Evolutionary conservation across 2,329 filamentous ascomycete species (phyloP).

Genomic region (Trichoderma asperellum): DNA sequence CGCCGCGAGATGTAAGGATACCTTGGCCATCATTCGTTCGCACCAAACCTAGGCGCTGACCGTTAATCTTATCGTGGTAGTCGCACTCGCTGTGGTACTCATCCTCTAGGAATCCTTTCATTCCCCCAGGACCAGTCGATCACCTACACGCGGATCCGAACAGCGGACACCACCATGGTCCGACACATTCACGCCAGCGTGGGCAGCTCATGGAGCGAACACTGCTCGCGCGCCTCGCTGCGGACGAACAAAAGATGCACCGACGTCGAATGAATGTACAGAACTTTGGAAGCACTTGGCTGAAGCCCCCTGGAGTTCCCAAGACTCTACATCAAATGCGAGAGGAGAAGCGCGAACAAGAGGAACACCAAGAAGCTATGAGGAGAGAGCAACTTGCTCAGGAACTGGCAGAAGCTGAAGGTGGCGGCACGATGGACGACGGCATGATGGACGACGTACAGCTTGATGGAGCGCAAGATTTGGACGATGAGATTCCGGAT

Average conservation of each 20-base stretch:
- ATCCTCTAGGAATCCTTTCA: slow-evolving; percentile 59
- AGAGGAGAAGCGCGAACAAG: slow-evolving; percentile 85
- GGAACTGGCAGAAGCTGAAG: slow-evolving; percentile 72
- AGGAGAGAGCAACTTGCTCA: slow-evolving; percentile 71
- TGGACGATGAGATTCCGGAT: slow-evolving; percentile 76
- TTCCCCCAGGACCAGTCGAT: slow-evolving; percentile 42
- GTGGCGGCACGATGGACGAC: slow-evolving; percentile 42
- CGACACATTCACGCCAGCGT: slow-evolving; percentile 44
- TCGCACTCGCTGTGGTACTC: slow-evolving; percentile 76
- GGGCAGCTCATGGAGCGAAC: slow-evolving; percentile 59
- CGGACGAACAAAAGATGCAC: slow-evolving; percentile 77
- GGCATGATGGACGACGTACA: slow-evolving; percentile 60
- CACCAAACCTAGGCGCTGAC: background rate
- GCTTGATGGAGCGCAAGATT: slow-evolving; percentile 60
- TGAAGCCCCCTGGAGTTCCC: slow-evolving; percentile 81
- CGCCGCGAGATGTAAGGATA: slow-evolving; percentile 67
- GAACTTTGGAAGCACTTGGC: slow-evolving; percentile 87
- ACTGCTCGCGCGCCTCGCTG: slow-evolving; percentile 68
- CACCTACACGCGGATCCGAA: slow-evolving; percentile 38
- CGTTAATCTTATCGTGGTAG: slow-evolving; percentile 46
- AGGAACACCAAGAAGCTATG: slow-evolving; percentile 79
- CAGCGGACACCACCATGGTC: slow-evolving; percentile 39
- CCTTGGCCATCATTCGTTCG: too few relatives aligned
- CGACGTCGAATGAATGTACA: slow-evolving; percentile 80
- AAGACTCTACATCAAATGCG: slow-evolving; percentile 91